Evolutionary conservation across 441 rosid genomes (phyloP).

Genomic region (Corymbia calophylla): DNA sequence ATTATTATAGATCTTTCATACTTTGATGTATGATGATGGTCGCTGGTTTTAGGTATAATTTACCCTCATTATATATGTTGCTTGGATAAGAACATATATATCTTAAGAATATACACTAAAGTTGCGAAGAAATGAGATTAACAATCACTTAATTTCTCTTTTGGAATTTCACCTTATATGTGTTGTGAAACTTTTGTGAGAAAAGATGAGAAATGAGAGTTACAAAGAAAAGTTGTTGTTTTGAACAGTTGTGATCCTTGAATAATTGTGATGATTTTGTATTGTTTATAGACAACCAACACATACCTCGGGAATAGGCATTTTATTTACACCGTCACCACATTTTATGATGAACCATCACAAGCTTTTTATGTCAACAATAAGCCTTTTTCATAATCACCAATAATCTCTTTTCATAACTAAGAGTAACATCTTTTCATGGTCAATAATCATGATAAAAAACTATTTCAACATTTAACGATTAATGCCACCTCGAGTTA

Average conservation of each 20-base stretch:
- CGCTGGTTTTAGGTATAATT: not conserved
- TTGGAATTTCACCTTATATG: too few species aligned
- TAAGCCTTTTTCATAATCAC: not conserved
- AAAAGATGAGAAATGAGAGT: not conserved
- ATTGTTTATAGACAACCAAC: not conserved
- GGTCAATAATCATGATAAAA: not conserved
- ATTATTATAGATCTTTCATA: too few species aligned
- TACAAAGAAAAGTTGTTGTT: too few species aligned
- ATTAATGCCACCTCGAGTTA: not conserved
- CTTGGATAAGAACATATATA: not conserved
- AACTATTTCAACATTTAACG: not conserved
- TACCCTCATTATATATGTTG: not conserved
- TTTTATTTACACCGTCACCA: not conserved
- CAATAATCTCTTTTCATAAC: not conserved
- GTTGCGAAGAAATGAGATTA: not conserved
- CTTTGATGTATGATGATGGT: not conserved
- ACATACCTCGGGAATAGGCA: not conserved
- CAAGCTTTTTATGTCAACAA: not conserved
- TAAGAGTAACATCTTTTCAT: not conserved
- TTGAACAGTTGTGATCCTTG: not conserved
- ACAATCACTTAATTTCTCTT: too few species aligned
- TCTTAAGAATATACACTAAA: too few species aligned
- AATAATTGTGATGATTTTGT: too few species aligned
- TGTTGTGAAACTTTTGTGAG: not conserved
- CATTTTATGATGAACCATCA: not conserved